Evolutionary conservation across 495 filamentous ascomycete species (phyloP).

Genomic region (Bombardia bombarda): DNA sequence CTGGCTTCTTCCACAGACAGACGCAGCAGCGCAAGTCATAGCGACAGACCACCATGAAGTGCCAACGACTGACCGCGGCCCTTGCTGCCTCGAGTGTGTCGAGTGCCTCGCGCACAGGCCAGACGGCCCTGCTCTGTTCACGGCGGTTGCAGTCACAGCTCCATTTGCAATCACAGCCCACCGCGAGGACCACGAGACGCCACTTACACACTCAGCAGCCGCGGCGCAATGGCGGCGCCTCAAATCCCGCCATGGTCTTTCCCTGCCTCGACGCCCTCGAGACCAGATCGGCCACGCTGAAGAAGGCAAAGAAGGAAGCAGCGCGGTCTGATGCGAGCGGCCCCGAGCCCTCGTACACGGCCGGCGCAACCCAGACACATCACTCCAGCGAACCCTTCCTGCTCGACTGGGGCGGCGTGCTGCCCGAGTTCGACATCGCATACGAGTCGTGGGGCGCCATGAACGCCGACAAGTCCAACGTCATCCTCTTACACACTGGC

Average conservation of each 20-base stretch:
- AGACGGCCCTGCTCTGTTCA: no score
- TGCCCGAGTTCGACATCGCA: slow-evolving; percentile 80
- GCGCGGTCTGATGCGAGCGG: slow-evolving; percentile 55
- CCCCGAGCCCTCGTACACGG: slow-evolving; percentile 90
- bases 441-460: slow-evolving; percentile 90
- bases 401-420: slow-evolving; percentile 86
- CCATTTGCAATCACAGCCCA: background rate
- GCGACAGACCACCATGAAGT: no score
- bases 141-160: no score
- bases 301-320: slow-evolving; percentile 45
- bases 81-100: no score
- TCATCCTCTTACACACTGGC: slow-evolving; percentile 86
- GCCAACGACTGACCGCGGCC: no score
- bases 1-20: no score
- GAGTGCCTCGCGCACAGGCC: no score
- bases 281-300: slow-evolving; percentile 66
- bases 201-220: slow-evolving; percentile 24
- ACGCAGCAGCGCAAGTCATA: no score
- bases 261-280: slow-evolving; percentile 93
- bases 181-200: slow-evolving; percentile 6
- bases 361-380: slow-evolving; percentile 69
- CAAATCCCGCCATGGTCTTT: slow-evolving; percentile 89
- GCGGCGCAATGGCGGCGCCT: slow-evolving; percentile 39
- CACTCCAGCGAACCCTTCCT: slow-evolving; percentile 66
- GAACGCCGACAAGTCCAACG: slow-evolving; percentile 78